These are phyloP conservation scores for Suillus subluteus DNA, from an alignment of 768 basidiomycete genomes.

Conservation along the genomic window DNA sequence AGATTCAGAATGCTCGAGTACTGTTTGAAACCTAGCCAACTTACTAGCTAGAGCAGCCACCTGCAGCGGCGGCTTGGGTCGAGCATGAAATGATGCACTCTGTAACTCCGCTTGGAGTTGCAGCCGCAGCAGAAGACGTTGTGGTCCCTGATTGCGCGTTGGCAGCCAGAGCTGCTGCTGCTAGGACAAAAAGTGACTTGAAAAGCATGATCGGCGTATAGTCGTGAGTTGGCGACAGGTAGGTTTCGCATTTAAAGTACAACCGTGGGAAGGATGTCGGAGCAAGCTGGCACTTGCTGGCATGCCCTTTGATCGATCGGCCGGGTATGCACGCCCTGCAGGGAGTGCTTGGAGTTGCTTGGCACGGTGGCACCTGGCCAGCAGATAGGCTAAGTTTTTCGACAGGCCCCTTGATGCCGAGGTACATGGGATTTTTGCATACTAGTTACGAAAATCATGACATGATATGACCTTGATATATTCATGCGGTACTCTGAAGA, in stretches of 20 bases:
- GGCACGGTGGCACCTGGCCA: neutral
- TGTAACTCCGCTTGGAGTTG: constrained; percentile 9
- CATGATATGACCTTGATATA: neutral
- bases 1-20: neutral
- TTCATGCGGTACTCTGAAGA: neutral
- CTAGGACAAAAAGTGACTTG: constrained; percentile 25
- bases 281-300: neutral
- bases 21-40: constrained; percentile 1
- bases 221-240: neutral
- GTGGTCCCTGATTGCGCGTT: constrained; percentile 23
- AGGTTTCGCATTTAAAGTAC: neutral
- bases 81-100: constrained; percentile 19
- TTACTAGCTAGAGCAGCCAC: constrained; percentile 21
- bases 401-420: neutral
- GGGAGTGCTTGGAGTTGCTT: neutral
- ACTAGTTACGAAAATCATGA: neutral
- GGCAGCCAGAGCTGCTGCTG: constrained; percentile 21
- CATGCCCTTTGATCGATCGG: neutral
- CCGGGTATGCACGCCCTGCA: neutral
- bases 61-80: neutral
- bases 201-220: neutral
- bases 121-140: neutral
- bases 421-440: neutral
- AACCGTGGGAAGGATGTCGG: constrained; percentile 1
- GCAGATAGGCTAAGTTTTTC: neutral